phyloP scores from a whole-genome alignment of 495 filamentous ascomycete genomes.

The Talaromyces trachyspermus region DNA sequence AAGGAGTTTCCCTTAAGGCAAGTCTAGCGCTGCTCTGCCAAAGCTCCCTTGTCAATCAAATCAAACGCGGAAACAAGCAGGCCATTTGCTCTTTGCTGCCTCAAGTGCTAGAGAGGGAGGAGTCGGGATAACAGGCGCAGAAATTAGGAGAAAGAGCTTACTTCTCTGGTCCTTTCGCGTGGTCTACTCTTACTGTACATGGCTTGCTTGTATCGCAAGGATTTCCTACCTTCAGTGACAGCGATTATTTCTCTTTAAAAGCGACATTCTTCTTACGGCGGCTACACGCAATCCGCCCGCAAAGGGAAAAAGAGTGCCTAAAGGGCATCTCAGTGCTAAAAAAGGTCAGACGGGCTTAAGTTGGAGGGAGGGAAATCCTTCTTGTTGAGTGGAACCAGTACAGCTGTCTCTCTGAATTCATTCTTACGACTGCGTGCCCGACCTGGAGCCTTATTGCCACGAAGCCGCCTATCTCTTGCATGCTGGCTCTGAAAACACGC shows the following conservation, averaged over 20 bases:
- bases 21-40: conserved; percentile 4
- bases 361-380: neutral
- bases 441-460: conserved; percentile 2
- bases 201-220: conserved; percentile 7
- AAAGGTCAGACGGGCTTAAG: conserved; percentile 1
- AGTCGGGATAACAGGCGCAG: neutral
- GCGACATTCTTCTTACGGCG: neutral
- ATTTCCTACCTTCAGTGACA: neutral
- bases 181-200: conserved; percentile 6
- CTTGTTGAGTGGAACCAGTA: neutral
- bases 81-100: neutral
- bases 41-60: no score
- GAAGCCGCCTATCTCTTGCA: neutral
- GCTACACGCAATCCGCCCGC: neutral
- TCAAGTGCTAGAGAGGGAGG: neutral
- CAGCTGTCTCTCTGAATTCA: neutral
- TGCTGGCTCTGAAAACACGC: neutral
- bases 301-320: no score
- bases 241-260: conserved; percentile 1
- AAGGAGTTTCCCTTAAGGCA: conserved; percentile 17
- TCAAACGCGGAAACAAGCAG: neutral
- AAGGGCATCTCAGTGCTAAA: no score
- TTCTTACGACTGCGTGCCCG: conserved; percentile 1
- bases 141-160: neutral
- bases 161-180: neutral